phyloP scores from a whole-genome alignment of 768 basidiomycete species.

The Suillus placidus region DNA sequence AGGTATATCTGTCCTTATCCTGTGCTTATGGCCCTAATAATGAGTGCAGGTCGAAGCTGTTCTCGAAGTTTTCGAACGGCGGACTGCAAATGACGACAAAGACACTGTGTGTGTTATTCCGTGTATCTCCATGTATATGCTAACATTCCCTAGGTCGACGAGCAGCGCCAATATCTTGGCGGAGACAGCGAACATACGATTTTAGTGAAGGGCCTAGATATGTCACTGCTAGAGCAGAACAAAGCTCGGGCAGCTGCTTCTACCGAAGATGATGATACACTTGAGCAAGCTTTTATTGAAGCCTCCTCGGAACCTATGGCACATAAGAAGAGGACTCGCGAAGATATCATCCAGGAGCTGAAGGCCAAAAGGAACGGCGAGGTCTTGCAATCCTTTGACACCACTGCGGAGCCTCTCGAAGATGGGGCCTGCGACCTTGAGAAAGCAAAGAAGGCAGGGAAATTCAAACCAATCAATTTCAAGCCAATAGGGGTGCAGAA shows the following conservation, averaged over 20 bases:
- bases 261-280: constrained; percentile 74
- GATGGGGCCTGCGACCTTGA: constrained; percentile 34
- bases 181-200: constrained; percentile 86
- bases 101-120: constrained; percentile 50
- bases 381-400: constrained; percentile 16
- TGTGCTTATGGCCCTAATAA: constrained; percentile 1
- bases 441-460: constrained; percentile 42
- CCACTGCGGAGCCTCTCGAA: constrained; percentile 19
- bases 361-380: constrained; percentile 58
- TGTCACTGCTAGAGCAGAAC: constrained; percentile 82
- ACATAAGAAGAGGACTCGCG: constrained; percentile 71
- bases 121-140: background rate
- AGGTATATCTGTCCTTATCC: constrained; percentile 43
- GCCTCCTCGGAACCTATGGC: constrained; percentile 34
- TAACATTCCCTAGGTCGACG: constrained; percentile 56
- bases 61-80: constrained; percentile 78
- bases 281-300: constrained; percentile 74
- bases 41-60: constrained; percentile 69
- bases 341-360: constrained; percentile 72
- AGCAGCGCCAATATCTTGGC: constrained; percentile 76
- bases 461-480: constrained; percentile 62
- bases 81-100: constrained; percentile 59
- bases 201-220: constrained; percentile 88
- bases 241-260: constrained; percentile 65
- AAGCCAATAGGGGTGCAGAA: constrained; percentile 54